phyloP scores from a whole-genome alignment of 2,329 filamentous ascomycete species.

The Claviceps africana region DNA sequence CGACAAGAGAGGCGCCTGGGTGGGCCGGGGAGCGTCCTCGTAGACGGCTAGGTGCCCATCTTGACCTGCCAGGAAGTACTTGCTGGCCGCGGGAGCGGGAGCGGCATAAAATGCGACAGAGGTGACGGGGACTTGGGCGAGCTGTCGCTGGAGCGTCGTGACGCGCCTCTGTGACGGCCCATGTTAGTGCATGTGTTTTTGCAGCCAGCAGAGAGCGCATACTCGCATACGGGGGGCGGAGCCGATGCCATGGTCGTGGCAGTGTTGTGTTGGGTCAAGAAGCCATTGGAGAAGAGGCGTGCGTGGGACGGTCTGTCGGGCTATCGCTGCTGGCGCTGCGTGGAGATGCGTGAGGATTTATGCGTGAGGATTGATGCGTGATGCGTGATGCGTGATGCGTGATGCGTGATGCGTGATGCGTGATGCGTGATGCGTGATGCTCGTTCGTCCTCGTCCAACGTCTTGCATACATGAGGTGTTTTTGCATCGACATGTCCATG shows the following conservation, averaged over 20 bases:
- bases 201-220: neutral
- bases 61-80: conserved; percentile 43
- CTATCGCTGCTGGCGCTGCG: neutral
- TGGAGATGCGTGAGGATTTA: neutral
- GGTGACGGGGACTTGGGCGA: conserved; percentile 42
- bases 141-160: conserved; percentile 17
- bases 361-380: too few relatives aligned
- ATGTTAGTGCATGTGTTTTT: neutral
- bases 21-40: conserved; percentile 17
- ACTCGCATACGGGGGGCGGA: neutral
- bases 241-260: neutral
- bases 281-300: neutral
- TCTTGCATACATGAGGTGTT: too few relatives aligned
- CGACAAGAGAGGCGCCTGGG: conserved; percentile 20
- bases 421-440: too few relatives aligned
- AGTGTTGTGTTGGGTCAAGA: neutral
- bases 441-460: too few relatives aligned
- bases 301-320: neutral
- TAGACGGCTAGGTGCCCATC: conserved; percentile 45
- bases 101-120: conserved; percentile 38
- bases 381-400: too few relatives aligned
- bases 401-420: too few relatives aligned
- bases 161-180: neutral
- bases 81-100: conserved; percentile 10
- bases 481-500: too few relatives aligned